phyloP scores from a whole-genome alignment of 345 rosid genomes.

The Geranium rotundifolium region DNA sequence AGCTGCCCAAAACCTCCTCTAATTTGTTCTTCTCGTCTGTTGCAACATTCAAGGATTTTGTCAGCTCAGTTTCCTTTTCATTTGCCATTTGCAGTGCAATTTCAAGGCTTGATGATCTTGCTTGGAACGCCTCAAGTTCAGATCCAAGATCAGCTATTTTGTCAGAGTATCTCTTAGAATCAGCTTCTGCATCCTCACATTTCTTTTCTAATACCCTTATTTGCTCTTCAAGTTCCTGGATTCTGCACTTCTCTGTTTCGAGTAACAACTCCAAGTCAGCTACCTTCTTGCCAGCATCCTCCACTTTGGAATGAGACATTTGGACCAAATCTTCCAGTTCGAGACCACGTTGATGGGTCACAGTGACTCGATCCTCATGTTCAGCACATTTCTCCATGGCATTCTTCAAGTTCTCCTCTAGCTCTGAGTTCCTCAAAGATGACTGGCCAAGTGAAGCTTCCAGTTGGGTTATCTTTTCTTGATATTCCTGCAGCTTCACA shows the following conservation, averaged over 20 bases:
- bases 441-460: slow-evolving; percentile 49
- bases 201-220: slow-evolving; percentile 54
- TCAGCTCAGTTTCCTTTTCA: slow-evolving; percentile 53
- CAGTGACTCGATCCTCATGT: slow-evolving; percentile 55
- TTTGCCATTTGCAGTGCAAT: slow-evolving; percentile 44
- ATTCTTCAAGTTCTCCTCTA: slow-evolving; percentile 48
- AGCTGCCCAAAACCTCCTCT: slow-evolving; percentile 42
- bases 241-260: slow-evolving; percentile 78
- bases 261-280: slow-evolving; percentile 80
- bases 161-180: slow-evolving; percentile 34
- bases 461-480: slow-evolving; percentile 36
- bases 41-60: slow-evolving; percentile 39
- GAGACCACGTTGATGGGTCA: slow-evolving; percentile 50
- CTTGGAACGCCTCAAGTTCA: slow-evolving; percentile 63
- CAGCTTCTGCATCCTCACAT: slow-evolving; percentile 51
- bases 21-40: slow-evolving; percentile 57
- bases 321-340: slow-evolving; percentile 61
- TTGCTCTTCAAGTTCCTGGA: slow-evolving; percentile 89
- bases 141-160: slow-evolving; percentile 54
- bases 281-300: slow-evolving; percentile 57
- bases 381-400: slow-evolving; percentile 45
- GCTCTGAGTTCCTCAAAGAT: slow-evolving; percentile 33
- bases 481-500: slow-evolving; percentile 36
- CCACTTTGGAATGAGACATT: slow-evolving; percentile 53
- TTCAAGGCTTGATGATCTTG: slow-evolving; percentile 63